phyloP scores from a whole-genome alignment of 768 basidiomycete species.

The Kwoniella sp. region DNA sequence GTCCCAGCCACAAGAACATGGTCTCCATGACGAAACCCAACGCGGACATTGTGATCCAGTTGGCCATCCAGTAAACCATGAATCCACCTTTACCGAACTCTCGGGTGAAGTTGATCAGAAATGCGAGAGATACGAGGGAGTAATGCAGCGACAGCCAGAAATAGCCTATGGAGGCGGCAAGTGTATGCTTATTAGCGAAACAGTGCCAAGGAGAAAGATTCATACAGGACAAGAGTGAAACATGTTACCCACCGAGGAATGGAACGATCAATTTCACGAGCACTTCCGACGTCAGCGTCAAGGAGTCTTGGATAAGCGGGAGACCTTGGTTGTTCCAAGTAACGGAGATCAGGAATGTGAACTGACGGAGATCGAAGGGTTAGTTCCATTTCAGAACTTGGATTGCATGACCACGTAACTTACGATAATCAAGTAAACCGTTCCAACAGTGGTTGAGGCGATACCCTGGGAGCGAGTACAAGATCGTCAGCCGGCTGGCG shows the following conservation, averaged over 20 bases:
- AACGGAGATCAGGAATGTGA: conserved; percentile 54
- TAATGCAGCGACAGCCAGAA: conserved; percentile 52
- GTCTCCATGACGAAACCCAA: conserved; percentile 53
- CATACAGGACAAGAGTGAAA: too few relatives aligned
- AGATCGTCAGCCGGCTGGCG: neutral
- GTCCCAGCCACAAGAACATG: conserved; percentile 47
- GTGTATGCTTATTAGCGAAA: too few relatives aligned
- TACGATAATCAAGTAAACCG: conserved; percentile 51
- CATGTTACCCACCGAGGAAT: conserved; percentile 26
- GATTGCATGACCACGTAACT: neutral
- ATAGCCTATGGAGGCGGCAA: conserved; percentile 20
- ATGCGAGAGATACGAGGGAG: conserved; percentile 54
- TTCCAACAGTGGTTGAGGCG: conserved; percentile 49
- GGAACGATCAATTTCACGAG: conserved; percentile 43
- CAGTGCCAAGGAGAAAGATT: too few relatives aligned
- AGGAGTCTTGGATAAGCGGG: conserved; percentile 36
- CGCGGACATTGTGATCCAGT: conserved; percentile 44
- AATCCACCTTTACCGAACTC: conserved; percentile 51
- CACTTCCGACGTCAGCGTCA: conserved; percentile 39
- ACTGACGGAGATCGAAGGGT: conserved; percentile 20
- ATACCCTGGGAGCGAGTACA: conserved; percentile 21
- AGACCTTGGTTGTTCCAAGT: conserved; percentile 43
- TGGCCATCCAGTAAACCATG: conserved; percentile 52
- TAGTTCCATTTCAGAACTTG: neutral
- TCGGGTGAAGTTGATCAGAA: conserved; percentile 44